Evolutionary conservation across 345 rosid genomes (phyloP).

Genomic region (Sisymbrium irio): DNA sequence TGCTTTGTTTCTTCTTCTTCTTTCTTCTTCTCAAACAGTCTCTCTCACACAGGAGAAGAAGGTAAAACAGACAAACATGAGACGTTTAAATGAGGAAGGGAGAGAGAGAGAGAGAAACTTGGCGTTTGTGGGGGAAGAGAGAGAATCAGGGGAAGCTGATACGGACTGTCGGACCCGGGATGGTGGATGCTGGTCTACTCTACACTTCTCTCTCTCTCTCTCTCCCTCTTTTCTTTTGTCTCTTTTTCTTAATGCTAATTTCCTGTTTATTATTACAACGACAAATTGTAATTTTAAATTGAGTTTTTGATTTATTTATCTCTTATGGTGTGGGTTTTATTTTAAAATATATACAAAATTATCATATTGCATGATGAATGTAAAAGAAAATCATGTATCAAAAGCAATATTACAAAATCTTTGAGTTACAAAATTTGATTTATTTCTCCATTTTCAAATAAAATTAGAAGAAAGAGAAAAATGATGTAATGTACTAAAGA

Average conservation of each 20-base stretch:
- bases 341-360: neutral
- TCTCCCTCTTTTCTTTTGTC: neutral
- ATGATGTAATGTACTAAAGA: slow-evolving; percentile 26
- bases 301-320: no score
- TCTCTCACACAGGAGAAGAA: slow-evolving; percentile 16
- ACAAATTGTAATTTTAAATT: neutral
- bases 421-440: neutral
- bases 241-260: slow-evolving; percentile 2
- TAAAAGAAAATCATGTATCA: no score
- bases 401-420: neutral
- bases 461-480: neutral
- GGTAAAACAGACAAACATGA: neutral
- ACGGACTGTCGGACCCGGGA: slow-evolving; percentile 33
- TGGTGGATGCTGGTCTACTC: slow-evolving; percentile 34
- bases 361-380: no score
- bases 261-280: neutral
- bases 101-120: slow-evolving; percentile 2
- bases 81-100: slow-evolving; percentile 16
- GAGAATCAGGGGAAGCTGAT: slow-evolving; percentile 37
- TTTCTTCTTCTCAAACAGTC: slow-evolving; percentile 18
- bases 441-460: neutral
- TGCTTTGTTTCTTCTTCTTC: neutral
- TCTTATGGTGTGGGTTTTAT: no score
- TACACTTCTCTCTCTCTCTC: neutral
- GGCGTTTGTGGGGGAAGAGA: neutral